Base-by-base conservation (phyloP, 345 rosid genomes). In the Citrus sp. region DNA sequence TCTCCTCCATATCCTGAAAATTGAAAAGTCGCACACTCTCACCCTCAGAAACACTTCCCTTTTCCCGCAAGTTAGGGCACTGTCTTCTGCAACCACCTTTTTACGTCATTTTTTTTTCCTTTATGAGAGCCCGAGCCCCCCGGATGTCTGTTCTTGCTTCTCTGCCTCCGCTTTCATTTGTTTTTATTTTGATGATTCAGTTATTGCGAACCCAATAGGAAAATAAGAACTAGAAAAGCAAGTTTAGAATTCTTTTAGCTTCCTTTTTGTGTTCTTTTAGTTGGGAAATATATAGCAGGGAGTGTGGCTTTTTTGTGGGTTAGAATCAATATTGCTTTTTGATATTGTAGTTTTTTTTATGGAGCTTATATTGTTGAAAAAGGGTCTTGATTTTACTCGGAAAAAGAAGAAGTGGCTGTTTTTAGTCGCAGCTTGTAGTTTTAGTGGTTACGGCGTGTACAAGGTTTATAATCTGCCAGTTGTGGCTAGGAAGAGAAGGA, bases 391-490 rank as follows among this genome's bases (percentile, higher is more conserved):
- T 82, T 83, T 87, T 60, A 46, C 87, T 9, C 22, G 78, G 69
- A 91, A 75, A 83, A 87, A 82, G 84, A 95, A 87, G 71, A 90
- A 85, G 37, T 88, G 88, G 94, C 80, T 90, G 80, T 70, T 89
- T 60, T 55, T 86, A 13, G 37, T 81, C 24, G 82, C 84, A 3
- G 87, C 83, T 64, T 69, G 85, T 38, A 90, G 89, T 21, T 51
- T 83, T 32, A 84, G 87, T 81, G 77, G 84, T 58, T 95, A 89
- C 79, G 89, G 88, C 19, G 85, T 86, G 30, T 90, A 88, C 70
- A 91, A 83, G 89, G 85, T 87, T 84, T 93, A 91, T 85, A 81
- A 87, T 70, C 85, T 80, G 32, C 92, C 97, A n/a, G 84, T 86
- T 0, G 9, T 93, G 21, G 69, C 85, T 75, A 85, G 65, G 46